These are phyloP conservation scores for Diaporthe sp. DNA, from an alignment of 2,329 filamentous ascomycete genomes.

Conservation along the genomic window DNA sequence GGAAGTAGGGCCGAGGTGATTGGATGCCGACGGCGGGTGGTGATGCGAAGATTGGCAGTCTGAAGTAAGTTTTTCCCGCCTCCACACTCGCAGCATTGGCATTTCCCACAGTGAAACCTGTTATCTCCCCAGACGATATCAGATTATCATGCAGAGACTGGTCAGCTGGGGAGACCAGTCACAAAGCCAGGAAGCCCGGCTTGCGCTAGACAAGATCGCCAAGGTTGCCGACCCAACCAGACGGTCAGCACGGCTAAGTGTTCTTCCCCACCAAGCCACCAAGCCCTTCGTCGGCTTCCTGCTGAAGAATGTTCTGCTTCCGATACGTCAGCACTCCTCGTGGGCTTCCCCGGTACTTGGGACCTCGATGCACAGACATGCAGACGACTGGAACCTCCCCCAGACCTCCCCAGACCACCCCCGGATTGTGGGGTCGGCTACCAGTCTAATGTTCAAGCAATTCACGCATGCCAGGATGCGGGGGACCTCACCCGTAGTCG, in stretches of 20 bases:
- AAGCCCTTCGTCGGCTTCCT: not conserved
- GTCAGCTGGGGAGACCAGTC: conserved; percentile 22
- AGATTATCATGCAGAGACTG: conserved; percentile 19
- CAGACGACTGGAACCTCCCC: conserved; percentile 2
- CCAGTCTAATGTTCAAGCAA: not conserved
- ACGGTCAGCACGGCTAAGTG: conserved; percentile 3
- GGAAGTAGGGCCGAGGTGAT: not conserved
- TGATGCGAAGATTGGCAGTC: not conserved
- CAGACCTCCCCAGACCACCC: conserved; percentile 1
- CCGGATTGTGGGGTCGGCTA: conserved; percentile 28
- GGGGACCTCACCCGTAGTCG: not conserved
- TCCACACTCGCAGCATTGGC: not conserved
- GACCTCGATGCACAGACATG: conserved; percentile 14
- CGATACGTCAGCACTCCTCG: conserved; percentile 2
- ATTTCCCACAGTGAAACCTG: not conserved
- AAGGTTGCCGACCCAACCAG: not conserved
- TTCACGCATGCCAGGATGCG: conserved; percentile 23
- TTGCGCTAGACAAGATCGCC: conserved; percentile 18
- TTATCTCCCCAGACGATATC: conserved; percentile 19
- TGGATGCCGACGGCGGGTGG: not conserved
- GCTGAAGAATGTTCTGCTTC: conserved; percentile 18
- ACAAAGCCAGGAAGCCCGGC: not conserved
- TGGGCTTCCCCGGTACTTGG: not conserved
- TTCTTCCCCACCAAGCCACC: not conserved
- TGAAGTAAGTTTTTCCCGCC: conserved; percentile 17